Percentiles rank a stretch among this genome's conserved stretches.
phyloP scores from a whole-genome alignment of 2,329 filamentous ascomycete genomes.

The Paraphaeosphaeria sporulosa region DNA sequence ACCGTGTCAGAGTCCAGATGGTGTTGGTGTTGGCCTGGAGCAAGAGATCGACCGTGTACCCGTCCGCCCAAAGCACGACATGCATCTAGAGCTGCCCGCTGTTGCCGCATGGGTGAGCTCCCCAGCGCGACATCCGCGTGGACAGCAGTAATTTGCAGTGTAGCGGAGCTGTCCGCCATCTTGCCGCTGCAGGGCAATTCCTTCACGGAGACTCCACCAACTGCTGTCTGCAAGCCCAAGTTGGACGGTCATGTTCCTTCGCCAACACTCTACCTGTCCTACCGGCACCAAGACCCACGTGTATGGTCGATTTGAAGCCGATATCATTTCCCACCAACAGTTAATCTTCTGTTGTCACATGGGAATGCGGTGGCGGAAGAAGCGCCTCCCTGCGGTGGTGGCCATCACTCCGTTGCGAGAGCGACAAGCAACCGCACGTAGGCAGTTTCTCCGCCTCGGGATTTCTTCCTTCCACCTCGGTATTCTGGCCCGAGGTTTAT shows the following conservation, averaged over 20 bases:
- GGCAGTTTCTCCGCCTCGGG: conserved; percentile 8
- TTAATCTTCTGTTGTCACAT: background rate
- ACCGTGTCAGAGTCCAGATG: background rate
- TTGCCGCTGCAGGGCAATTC: conserved; percentile 4
- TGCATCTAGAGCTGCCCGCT: conserved; percentile 1
- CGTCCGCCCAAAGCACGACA: background rate
- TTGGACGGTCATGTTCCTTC: conserved; percentile 5
- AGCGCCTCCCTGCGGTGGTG: background rate
- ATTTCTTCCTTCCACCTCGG: background rate
- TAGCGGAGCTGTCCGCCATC: conserved; percentile 1
- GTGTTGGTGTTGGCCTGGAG: conserved; percentile 13
- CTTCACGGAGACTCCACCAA: background rate
- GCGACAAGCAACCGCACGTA: too few relatives aligned
- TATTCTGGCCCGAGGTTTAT: background rate
- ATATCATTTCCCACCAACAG: conserved; percentile 2
- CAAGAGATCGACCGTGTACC: background rate
- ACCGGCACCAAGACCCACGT: conserved; percentile 1
- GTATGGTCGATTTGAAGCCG: background rate
- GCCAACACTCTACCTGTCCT: background rate
- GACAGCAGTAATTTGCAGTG: background rate
- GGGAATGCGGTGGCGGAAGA: background rate
- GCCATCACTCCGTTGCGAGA: background rate
- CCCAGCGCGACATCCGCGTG: conserved; percentile 4
- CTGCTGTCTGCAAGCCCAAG: conserved; percentile 4
- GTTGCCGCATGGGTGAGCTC: conserved; percentile 1